A percentile compares a stretch with the other conserved stretches of the same genome.
Conservation (phyloP, 225 moss, liverwort and hornwort genomes). For the Physcomitrium patens region DNA sequence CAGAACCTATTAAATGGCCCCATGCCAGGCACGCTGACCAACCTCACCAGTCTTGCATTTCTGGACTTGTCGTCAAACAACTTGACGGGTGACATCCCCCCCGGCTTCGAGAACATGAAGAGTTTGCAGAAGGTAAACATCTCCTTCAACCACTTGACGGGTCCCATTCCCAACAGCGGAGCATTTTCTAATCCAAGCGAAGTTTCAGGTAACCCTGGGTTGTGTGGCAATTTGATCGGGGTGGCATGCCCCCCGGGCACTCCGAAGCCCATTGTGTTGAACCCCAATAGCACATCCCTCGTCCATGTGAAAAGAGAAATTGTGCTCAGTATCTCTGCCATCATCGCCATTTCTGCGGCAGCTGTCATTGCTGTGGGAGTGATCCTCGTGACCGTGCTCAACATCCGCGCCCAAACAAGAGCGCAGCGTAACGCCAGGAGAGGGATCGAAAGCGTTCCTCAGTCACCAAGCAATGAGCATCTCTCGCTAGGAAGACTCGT, state of each 20-base stretch:
- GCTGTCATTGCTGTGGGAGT: slow-evolving; percentile 94
- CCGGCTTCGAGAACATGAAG: slow-evolving; percentile 60
- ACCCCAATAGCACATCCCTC: slow-evolving; percentile 70
- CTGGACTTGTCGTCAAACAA: slow-evolving; percentile 83
- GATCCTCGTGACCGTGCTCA: slow-evolving; percentile 81
- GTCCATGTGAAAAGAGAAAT: slow-evolving; percentile 78
- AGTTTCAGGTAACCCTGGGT: slow-evolving; percentile 68
- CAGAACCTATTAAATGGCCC: slow-evolving; percentile 67
- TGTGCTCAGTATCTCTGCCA: slow-evolving; percentile 89
- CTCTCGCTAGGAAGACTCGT: slow-evolving; percentile 88
- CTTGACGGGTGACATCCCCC: slow-evolving; percentile 78
- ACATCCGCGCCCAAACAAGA: slow-evolving; percentile 92
- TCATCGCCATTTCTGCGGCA: slow-evolving; percentile 92
- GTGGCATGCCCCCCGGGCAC: slow-evolving; percentile 73
- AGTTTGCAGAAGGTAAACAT: slow-evolving; percentile 74
- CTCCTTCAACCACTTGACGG: slow-evolving; percentile 82
- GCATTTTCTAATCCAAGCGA: slow-evolving; percentile 66
- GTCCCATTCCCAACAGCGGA: slow-evolving; percentile 68
- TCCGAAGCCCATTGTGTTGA: slow-evolving; percentile 74
- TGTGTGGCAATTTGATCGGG: slow-evolving; percentile 74
- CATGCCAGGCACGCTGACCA: slow-evolving; percentile 69
- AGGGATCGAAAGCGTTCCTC: slow-evolving; percentile 74
- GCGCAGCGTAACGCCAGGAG: slow-evolving; percentile 36
- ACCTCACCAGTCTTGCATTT: slow-evolving; percentile 55
- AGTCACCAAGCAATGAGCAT: slow-evolving; percentile 83